These are phyloP conservation scores for Candida lessepsii DNA, from an alignment of 805 yeast species.

Conservation along the genomic window DNA sequence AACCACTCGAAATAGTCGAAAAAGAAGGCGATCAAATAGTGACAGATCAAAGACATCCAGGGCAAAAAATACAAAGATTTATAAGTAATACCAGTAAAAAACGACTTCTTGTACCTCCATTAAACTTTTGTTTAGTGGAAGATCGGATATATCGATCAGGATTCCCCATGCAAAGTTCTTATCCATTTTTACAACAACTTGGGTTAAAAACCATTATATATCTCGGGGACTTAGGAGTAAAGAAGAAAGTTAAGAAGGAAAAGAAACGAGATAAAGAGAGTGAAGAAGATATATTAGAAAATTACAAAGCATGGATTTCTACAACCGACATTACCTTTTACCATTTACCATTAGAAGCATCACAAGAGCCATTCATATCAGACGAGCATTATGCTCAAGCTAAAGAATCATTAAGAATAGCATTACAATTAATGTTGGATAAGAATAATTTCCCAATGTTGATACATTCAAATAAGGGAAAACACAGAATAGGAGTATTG, in stretches of 20 bases:
- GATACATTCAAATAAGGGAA: slow-evolving; percentile 95
- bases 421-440: slow-evolving; percentile 57
- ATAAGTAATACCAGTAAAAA: background rate
- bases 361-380: slow-evolving; percentile 74
- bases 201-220: slow-evolving; percentile 78
- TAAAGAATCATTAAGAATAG: slow-evolving; percentile 49
- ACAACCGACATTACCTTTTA: slow-evolving; percentile 52
- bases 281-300: slow-evolving; percentile 48
- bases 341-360: slow-evolving; percentile 64
- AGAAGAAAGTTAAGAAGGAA: slow-evolving; percentile 16
- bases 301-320: slow-evolving; percentile 68
- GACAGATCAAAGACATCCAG: background rate
- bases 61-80: background rate
- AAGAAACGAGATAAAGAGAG: slow-evolving; percentile 45
- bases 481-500: slow-evolving; percentile 89
- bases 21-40: background rate
- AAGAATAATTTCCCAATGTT: slow-evolving; percentile 80
- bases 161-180: slow-evolving; percentile 86
- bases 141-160: slow-evolving; percentile 88
- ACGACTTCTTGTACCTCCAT: slow-evolving; percentile 67
- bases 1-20: background rate
- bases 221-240: slow-evolving; percentile 59
- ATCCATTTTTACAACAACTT: slow-evolving; percentile 70
- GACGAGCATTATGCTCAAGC: slow-evolving; percentile 42
- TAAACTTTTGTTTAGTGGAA: slow-evolving; percentile 86